Conservation (phyloP, 2,329 filamentous ascomycete species). For the Rhinocladiella similis region DNA sequence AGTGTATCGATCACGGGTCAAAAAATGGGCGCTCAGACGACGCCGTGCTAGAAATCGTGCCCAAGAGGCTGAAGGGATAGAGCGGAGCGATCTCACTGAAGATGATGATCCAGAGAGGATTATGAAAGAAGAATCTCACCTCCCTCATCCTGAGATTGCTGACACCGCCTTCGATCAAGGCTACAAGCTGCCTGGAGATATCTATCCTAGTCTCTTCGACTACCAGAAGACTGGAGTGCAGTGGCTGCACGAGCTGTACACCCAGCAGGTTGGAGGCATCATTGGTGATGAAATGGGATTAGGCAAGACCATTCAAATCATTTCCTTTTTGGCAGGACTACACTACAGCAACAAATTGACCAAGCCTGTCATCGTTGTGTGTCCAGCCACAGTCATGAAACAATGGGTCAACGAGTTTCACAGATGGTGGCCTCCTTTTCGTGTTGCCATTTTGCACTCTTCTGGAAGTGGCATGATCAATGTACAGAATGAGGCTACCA, state of each 20-base stretch:
- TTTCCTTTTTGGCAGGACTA: constrained; percentile 82
- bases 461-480: constrained; percentile 97
- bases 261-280: constrained; percentile 88
- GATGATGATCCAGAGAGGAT: constrained; percentile 21
- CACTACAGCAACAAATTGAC: constrained; percentile 86
- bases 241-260: constrained; percentile 91
- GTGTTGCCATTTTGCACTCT: constrained; percentile 91
- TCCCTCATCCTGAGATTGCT: constrained; percentile 78
- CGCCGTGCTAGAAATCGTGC: constrained; percentile 56
- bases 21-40: constrained; percentile 70
- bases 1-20: constrained; percentile 73
- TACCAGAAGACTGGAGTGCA: constrained; percentile 97
- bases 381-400: constrained; percentile 89
- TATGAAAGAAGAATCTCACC: constrained; percentile 68
- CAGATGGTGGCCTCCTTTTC: constrained; percentile 97
- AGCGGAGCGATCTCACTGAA: constrained; percentile 40
- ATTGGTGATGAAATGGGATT: constrained; percentile 98
- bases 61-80: constrained; percentile 35
- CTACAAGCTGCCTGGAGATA: constrained; percentile 84
- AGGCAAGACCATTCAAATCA: constrained; percentile 86
- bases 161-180: constrained; percentile 75
- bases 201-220: constrained; percentile 87
- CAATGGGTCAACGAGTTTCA: constrained; percentile 99
- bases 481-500: constrained; percentile 59
- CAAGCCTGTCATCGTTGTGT: constrained; percentile 86